Percentiles rank a stretch among this genome's conserved stretches.
Conservation (phyloP, 2,329 filamentous ascomycete genomes). For the Alternaria postmessia region DNA sequence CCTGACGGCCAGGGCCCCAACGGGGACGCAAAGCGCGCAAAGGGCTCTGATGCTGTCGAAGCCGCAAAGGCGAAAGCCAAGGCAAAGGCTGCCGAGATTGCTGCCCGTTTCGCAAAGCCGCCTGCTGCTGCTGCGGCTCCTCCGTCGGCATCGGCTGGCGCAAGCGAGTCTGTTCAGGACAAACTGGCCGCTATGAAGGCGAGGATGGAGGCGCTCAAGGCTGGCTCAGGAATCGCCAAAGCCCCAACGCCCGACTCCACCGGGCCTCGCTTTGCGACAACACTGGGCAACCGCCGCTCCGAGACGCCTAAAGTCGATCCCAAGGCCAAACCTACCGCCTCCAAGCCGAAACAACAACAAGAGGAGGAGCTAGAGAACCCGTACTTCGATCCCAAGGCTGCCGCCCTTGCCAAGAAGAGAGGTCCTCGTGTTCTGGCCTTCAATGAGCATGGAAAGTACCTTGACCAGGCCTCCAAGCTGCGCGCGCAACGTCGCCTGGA, state of each 20-base stretch:
- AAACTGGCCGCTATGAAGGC: slow-evolving; percentile 41
- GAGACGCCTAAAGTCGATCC: slow-evolving; percentile 47
- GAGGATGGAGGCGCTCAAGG: slow-evolving; percentile 43
- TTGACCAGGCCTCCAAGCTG: slow-evolving; percentile 88
- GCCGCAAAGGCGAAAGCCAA: slow-evolving; percentile 46
- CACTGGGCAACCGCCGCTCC: slow-evolving; percentile 62
- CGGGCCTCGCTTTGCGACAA: slow-evolving; percentile 63
- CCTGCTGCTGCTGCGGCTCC: slow-evolving; percentile 20
- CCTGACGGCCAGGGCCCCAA: slow-evolving; percentile 43
- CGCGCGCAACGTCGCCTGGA: slow-evolving; percentile 88
- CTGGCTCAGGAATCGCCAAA: slow-evolving; percentile 69
- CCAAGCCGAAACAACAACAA: slow-evolving; percentile 49
- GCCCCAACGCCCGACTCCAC: slow-evolving; percentile 52
- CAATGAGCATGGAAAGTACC: slow-evolving; percentile 97
- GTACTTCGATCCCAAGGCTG: slow-evolving; percentile 78
- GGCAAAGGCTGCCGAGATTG: slow-evolving; percentile 45
- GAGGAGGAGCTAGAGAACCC: slow-evolving; percentile 75
- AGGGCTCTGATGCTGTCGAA: slow-evolving; percentile 46
- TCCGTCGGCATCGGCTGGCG: slow-evolving; percentile 22
- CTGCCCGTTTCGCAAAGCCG: slow-evolving; percentile 43
- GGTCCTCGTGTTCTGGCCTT: slow-evolving; percentile 81
- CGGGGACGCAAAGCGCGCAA: slow-evolving; percentile 49
- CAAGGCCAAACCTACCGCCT: slow-evolving; percentile 42
- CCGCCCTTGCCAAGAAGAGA: slow-evolving; percentile 59
- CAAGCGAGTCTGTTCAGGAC: slow-evolving; percentile 28